Evolutionary conservation across 306 rosid genomes (phyloP).

Genomic region (Mimosa bimucronata): DNA sequence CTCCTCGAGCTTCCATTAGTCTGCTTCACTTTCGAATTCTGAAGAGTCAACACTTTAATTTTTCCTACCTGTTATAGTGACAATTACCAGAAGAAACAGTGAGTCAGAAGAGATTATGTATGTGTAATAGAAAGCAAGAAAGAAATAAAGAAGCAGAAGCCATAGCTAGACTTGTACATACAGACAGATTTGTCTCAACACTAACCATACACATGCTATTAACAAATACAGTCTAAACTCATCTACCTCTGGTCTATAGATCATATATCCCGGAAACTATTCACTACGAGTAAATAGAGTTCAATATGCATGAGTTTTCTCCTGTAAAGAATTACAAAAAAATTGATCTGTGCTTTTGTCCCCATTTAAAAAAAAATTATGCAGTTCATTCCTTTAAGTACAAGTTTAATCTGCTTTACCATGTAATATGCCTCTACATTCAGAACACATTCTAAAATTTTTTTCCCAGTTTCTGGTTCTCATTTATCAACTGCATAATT

Average conservation of each 20-base stretch:
- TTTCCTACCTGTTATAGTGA: slow-evolving; percentile 55
- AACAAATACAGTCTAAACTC: not conserved
- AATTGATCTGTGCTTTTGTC: not conserved
- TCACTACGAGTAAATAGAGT: not conserved
- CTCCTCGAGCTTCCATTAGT: not conserved
- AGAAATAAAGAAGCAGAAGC: not conserved
- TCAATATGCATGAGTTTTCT: not conserved
- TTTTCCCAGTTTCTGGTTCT: not conserved
- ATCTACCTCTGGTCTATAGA: not conserved
- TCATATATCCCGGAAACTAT: not conserved
- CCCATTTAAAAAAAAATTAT: not conserved
- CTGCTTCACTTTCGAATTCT: slow-evolving; percentile 21
- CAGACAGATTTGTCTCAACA: no score
- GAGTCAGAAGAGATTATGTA: slow-evolving; percentile 1
- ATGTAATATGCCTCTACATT: not conserved
- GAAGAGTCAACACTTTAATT: slow-evolving; percentile 39
- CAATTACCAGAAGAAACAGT: slow-evolving; percentile 32
- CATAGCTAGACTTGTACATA: not conserved
- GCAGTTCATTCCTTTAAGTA: not conserved
- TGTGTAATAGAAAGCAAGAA: slow-evolving; percentile 1
- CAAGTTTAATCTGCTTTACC: not conserved
- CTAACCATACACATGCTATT: not conserved
- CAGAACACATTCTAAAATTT: not conserved
- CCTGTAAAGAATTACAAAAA: not conserved
- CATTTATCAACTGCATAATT: not conserved